Conservation (phyloP, 768 basidiomycete genomes). For the Psilocybe tampanensis region DNA sequence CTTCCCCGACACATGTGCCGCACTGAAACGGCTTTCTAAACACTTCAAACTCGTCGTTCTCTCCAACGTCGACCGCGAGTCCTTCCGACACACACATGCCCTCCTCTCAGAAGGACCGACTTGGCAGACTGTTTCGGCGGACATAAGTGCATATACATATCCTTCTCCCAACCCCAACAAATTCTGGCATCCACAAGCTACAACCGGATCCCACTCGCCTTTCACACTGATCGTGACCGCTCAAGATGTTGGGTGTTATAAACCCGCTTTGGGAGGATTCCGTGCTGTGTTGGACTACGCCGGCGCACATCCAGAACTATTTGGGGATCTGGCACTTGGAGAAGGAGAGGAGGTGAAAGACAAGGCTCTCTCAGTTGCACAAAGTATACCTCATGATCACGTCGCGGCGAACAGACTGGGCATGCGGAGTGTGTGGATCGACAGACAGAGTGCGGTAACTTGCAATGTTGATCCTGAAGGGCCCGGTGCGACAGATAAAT, state of each 20-base stretch:
- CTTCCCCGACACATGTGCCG: slow-evolving; percentile 67
- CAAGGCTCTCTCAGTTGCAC: slow-evolving; percentile 66
- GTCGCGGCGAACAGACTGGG: slow-evolving; percentile 60
- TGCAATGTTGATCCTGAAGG: slow-evolving; percentile 41
- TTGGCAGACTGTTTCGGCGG: slow-evolving; percentile 18
- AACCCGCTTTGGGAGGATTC: slow-evolving; percentile 63
- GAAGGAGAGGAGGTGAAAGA: slow-evolving; percentile 36
- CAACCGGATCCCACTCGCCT: slow-evolving; percentile 48
- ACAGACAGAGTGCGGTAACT: slow-evolving; percentile 49
- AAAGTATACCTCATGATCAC: slow-evolving; percentile 69
- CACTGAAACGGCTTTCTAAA: slow-evolving; percentile 59
- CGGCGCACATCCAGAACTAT: slow-evolving; percentile 38
- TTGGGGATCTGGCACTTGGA: slow-evolving; percentile 29
- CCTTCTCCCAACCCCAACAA: slow-evolving; percentile 34
- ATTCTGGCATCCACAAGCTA: slow-evolving; percentile 47
- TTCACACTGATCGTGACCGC: slow-evolving; percentile 73
- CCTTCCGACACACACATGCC: slow-evolving; percentile 62
- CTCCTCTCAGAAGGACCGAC: slow-evolving; percentile 48
- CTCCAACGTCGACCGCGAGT: slow-evolving; percentile 72
- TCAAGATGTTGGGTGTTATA: slow-evolving; percentile 74
- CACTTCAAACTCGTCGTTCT: slow-evolving; percentile 73
- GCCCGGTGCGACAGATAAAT: slow-evolving; percentile 29
- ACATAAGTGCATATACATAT: slow-evolving; percentile 30
- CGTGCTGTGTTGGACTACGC: slow-evolving; percentile 48
- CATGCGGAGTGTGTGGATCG: slow-evolving; percentile 67